These are phyloP conservation scores for Penicillium sp. DNA, from an alignment of 2,329 filamentous ascomycete species.

Conservation along the genomic window DNA sequence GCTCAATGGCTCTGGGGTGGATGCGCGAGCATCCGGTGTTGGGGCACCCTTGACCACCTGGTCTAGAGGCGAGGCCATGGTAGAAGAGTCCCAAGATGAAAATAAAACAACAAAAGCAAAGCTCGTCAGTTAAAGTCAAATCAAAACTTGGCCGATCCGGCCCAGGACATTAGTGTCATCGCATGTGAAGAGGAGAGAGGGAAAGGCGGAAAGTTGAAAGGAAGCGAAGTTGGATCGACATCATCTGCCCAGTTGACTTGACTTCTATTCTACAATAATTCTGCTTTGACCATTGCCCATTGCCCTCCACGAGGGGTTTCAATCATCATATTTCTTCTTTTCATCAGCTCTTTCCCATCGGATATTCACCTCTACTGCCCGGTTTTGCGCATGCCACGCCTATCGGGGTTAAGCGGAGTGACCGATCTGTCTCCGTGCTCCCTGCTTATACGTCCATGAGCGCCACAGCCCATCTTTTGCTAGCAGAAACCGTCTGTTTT, in stretches of 20 bases:
- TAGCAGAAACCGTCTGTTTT: constrained; percentile 5
- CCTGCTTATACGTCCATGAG: constrained; percentile 12
- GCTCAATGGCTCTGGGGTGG: constrained; percentile 22
- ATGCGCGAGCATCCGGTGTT: constrained; percentile 37
- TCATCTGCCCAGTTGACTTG: constrained; percentile 9
- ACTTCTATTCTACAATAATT: constrained; percentile 3
- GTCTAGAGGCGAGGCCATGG: constrained; percentile 63
- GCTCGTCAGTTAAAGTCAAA: constrained; percentile 3
- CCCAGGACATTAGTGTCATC: constrained; percentile 19
- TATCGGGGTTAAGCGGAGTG: constrained; percentile 22
- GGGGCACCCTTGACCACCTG: constrained; percentile 87
- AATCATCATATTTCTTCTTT: neutral
- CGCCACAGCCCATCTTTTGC: constrained; percentile 7
- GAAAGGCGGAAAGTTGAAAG: constrained; percentile 8
- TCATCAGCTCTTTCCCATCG: neutral
- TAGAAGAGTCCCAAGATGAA: constrained; percentile 4
- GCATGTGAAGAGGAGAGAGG: constrained; percentile 12
- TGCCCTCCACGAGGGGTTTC: neutral
- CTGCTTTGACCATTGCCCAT: neutral
- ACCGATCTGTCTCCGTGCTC: constrained; percentile 18
- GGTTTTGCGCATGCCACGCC: constrained; percentile 10
- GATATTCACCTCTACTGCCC: neutral
- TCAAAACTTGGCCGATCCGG: constrained; percentile 25
- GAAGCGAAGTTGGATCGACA: constrained; percentile 9
- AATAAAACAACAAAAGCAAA: neutral